Percentiles rank a stretch among this genome's conserved stretches.
These are phyloP conservation scores for Dryadomyces sulphureus DNA, from an alignment of 2,329 filamentous ascomycete genomes.

Conservation along the genomic window DNA sequence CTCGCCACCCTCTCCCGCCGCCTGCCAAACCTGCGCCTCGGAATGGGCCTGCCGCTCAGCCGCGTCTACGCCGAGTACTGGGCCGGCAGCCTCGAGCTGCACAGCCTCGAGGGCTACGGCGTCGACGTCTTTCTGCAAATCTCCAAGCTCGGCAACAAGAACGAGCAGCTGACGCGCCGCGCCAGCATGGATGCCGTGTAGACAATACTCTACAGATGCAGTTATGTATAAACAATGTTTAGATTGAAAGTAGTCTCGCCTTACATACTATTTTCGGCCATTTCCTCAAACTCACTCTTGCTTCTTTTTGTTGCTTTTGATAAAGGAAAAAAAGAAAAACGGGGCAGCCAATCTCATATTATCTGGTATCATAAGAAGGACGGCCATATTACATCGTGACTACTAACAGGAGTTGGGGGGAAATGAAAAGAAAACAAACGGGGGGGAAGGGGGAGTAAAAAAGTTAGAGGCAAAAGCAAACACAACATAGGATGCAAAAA, in stretches of 20 bases:
- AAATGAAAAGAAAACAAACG: conserved; percentile 6
- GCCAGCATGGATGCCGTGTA: conserved; percentile 66
- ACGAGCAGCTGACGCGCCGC: conserved; percentile 74
- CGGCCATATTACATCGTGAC: conserved; percentile 32
- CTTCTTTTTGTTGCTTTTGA: background rate
- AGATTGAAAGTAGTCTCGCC: no score
- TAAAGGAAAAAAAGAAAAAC: no score
- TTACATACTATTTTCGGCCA: background rate
- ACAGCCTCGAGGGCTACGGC: conserved; percentile 89
- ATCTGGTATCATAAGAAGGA: conserved; percentile 34
- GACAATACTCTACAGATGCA: no score
- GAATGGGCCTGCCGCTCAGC: conserved; percentile 87
- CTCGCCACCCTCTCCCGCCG: conserved; percentile 67
- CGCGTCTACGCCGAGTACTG: conserved; percentile 95
- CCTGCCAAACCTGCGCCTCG: conserved; percentile 73
- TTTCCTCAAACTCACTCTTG: background rate
- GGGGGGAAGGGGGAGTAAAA: conserved; percentile 6
- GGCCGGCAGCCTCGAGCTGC: conserved; percentile 81
- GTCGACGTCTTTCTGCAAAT: conserved; percentile 95
- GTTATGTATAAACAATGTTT: no score
- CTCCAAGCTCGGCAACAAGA: conserved; percentile 92
- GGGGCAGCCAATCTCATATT: conserved; percentile 21
- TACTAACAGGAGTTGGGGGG: conserved; percentile 20
- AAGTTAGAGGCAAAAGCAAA: conserved; percentile 8
- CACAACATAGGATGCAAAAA: conserved; percentile 1